Evolutionary conservation across 2,329 filamentous ascomycete genomes (phyloP).

Genomic region (Peltaster fructicola): DNA sequence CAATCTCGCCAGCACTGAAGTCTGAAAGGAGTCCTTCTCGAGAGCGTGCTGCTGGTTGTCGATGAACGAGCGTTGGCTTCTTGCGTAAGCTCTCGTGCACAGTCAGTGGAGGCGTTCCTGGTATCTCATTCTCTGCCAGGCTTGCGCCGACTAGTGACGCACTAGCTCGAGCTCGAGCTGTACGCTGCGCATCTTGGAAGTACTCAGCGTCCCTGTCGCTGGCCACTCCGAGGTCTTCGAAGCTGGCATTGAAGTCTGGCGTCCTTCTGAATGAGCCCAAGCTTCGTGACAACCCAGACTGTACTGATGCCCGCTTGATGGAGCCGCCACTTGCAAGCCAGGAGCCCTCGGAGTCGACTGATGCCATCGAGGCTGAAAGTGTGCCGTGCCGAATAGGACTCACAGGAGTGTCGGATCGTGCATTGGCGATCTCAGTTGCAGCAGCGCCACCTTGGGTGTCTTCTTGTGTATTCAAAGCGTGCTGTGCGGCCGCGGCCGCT

Average conservation of each 20-base stretch:
- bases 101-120: conserved; percentile 10
- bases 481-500: conserved; percentile 8
- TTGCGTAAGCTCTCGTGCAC: conserved; percentile 34
- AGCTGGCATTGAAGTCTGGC: conserved; percentile 37
- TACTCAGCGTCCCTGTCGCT: conserved; percentile 53
- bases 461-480: no score
- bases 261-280: conserved; percentile 25
- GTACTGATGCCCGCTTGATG: conserved; percentile 30
- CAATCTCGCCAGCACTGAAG: conserved; percentile 21
- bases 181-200: conserved; percentile 21
- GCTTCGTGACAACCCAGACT: conserved; percentile 29
- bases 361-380: conserved; percentile 72
- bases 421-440: conserved; percentile 3
- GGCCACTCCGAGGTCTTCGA: conserved; percentile 45
- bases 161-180: conserved; percentile 1
- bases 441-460: conserved; percentile 1
- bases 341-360: conserved; percentile 86
- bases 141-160: conserved; percentile 16
- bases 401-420: conserved; percentile 26
- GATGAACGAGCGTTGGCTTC: conserved; percentile 48
- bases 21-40: conserved; percentile 41
- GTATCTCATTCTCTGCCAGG: conserved; percentile 19
- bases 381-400: conserved; percentile 8
- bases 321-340: conserved; percentile 69
- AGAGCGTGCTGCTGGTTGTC: conserved; percentile 39